Evolutionary conservation across 2,329 filamentous ascomycete species (phyloP), one percentile per base, ranked within the genome.

Genomic region (Dactylellina parvicollis): DNA sequence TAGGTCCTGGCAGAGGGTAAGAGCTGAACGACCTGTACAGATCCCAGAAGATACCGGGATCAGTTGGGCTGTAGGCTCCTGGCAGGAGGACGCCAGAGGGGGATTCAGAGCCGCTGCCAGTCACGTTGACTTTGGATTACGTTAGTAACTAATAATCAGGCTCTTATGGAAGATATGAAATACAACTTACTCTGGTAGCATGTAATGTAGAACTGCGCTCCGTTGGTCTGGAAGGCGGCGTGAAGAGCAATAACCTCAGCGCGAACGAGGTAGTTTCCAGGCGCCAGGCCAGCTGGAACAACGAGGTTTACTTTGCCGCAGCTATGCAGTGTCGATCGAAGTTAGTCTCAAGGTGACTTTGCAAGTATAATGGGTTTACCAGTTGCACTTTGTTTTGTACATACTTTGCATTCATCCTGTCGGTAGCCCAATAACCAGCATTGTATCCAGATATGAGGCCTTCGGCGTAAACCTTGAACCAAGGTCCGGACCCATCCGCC

Each of bases 231-330:
- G 52, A 67, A 67, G 12, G 84, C 84, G 18, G 85, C 84, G 79
- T 87, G 85, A 40, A 86, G 80, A 4, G 85, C 85, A 44, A 86
- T 81, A 32, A 84, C 81, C 80, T 87, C 85, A 32, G 84, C 83
- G 46, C 85, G 82, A 78, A 87, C 79, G 22, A 87, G 82, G 76
- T 86, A 87, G 60, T 86, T 81, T 40, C 85, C 85, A 0, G 84
- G 80, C 2, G 84, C 83, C 67, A 87, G 81, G 79, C 83, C 84
- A 32, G 80, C 76, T 42, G 85, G 85, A 67, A 87, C 78, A 67
- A 79, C 80, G 79, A 86, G 83, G 76, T 82, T 83, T 40, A 80
- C 78, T 52, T 67, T 67, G 10, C 62, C 62, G 44, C 62, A 67
- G n/a, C 62, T 67, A 52, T 67, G 22, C 12, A 30, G 18, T 14